Evolutionary conservation across 2,329 filamentous ascomycete species (phyloP).

Genomic region (Penicillium sp.): DNA sequence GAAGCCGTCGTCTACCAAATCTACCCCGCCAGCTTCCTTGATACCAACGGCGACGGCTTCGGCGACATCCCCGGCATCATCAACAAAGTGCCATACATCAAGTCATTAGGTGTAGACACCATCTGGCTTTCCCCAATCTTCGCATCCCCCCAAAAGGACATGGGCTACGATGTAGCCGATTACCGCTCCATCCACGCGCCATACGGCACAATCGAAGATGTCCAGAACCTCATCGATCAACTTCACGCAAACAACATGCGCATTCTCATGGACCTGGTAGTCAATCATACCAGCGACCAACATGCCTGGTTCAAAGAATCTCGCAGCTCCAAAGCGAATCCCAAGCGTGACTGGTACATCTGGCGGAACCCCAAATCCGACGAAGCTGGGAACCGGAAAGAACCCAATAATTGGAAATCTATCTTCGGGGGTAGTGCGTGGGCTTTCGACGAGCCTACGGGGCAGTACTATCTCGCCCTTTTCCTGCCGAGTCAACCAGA

Average conservation of each 20-base stretch:
- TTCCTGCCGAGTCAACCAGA: conserved; percentile 54
- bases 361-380: conserved; percentile 46
- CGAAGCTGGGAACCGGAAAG: conserved; percentile 57
- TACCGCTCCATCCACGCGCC: conserved; percentile 62
- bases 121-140: conserved; percentile 69
- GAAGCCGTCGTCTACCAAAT: conserved; percentile 34
- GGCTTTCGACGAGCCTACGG: conserved; percentile 64
- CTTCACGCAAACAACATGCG: conserved; percentile 63
- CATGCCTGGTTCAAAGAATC: conserved; percentile 64
- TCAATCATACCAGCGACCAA: conserved; percentile 62
- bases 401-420: conserved; percentile 70
- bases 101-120: conserved; percentile 61
- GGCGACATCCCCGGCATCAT: conserved; percentile 65
- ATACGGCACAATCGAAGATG: conserved; percentile 51
- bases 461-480: conserved; percentile 58
- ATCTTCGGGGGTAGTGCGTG: conserved; percentile 51
- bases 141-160: conserved; percentile 64
- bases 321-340: conserved; percentile 55
- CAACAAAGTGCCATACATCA: conserved; percentile 60
- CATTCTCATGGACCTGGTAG: conserved; percentile 68
- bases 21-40: conserved; percentile 39
- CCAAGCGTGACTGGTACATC: conserved; percentile 67
- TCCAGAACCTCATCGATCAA: conserved; percentile 52
- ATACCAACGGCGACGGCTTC: conserved; percentile 59
- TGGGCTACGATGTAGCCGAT: conserved; percentile 67